phyloP scores from a whole-genome alignment of 148 eudicot genomes.

The Diospyros lotus region DNA sequence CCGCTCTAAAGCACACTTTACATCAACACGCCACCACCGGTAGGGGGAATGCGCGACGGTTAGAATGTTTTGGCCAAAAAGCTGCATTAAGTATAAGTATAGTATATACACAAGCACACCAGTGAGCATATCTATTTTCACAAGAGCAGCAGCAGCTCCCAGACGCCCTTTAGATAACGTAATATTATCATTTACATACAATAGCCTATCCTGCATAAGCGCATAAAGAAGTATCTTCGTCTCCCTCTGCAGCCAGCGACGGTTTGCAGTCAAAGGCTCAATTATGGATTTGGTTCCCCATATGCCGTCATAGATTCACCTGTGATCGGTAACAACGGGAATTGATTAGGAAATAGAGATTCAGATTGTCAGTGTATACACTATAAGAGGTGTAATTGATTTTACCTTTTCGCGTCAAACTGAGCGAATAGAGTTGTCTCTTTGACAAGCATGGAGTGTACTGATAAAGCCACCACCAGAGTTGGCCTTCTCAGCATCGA shows the following conservation, averaged over 20 bases:
- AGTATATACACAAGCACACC: no score
- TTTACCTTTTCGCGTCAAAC: slow-evolving; percentile 10
- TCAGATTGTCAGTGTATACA: background rate
- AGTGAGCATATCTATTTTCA: no score
- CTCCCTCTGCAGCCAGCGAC: background rate
- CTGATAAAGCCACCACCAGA: slow-evolving; percentile 5
- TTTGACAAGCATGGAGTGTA: slow-evolving; percentile 9
- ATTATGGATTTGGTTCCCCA: background rate
- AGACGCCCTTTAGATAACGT: no score
- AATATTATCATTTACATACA: no score
- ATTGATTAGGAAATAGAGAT: background rate
- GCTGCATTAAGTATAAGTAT: no score
- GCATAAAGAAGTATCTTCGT: background rate
- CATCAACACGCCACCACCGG: no score
- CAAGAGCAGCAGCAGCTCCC: no score
- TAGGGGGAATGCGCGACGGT: no score
- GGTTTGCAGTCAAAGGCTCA: background rate
- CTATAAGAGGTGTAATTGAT: background rate
- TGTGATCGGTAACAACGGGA: background rate
- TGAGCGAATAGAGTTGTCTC: slow-evolving; percentile 18
- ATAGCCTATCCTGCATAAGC: no score
- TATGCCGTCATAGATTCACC: background rate
- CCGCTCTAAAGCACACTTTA: no score
- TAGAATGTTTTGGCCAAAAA: no score
- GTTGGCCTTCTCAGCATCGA: slow-evolving; percentile 19